These are phyloP conservation scores for Kwoniella shivajii DNA, from an alignment of 1,284 basidiomycete species.

Conservation along the genomic window DNA sequence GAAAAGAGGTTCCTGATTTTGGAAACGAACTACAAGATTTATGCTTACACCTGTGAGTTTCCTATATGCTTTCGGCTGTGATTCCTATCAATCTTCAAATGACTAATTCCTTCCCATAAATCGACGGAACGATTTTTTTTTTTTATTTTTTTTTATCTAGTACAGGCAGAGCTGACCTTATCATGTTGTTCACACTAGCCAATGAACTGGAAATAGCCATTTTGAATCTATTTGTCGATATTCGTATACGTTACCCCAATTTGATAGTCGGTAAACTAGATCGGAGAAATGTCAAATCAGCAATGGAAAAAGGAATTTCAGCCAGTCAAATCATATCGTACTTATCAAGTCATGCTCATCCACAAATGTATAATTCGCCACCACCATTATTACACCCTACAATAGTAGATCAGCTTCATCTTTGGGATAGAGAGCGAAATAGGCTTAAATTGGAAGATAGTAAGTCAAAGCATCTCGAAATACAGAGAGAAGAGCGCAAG, in stretches of 20 bases:
- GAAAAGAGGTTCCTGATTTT: conserved; percentile 90
- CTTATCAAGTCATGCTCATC: conserved; percentile 89
- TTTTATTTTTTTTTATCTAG: too few species aligned
- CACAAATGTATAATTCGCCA: conserved; percentile 90
- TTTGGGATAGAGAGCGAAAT: conserved; percentile 98
- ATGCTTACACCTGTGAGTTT: conserved; percentile 87
- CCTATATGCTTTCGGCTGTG: neutral
- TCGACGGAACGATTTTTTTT: too few species aligned
- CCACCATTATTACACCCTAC: conserved; percentile 56
- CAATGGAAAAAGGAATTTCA: conserved; percentile 90
- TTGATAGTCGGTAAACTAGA: conserved; percentile 93
- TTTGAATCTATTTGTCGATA: conserved; percentile 86
- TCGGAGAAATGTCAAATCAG: conserved; percentile 90
- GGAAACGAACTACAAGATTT: conserved; percentile 97
- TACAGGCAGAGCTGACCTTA: neutral
- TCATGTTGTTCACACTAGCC: conserved; percentile 57
- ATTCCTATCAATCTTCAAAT: neutral
- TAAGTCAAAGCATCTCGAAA: conserved; percentile 53
- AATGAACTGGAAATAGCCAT: conserved; percentile 97
- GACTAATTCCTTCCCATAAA: too few species aligned
- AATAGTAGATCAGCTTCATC: conserved; percentile 94
- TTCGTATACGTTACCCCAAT: conserved; percentile 94
- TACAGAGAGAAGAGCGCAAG: too few species aligned
- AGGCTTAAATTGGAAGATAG: conserved; percentile 84
- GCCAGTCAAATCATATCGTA: conserved; percentile 98